Evolutionary conservation across 805 yeast species (phyloP).

Genomic region (Scheffersomyces stipitis): DNA sequence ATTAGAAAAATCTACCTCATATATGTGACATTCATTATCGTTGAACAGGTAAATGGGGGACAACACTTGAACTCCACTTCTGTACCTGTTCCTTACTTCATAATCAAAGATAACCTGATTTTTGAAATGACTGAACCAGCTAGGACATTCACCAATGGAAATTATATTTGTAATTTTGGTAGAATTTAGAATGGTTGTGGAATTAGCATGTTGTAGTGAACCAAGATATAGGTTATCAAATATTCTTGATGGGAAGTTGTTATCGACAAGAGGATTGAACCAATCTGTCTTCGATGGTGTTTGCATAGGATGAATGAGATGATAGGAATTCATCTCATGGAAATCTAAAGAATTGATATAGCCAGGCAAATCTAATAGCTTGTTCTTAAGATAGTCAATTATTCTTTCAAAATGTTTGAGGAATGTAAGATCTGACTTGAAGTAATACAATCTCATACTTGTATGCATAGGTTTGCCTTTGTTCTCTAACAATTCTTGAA

Average conservation of each 20-base stretch:
- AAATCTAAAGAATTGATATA: conserved; percentile 2
- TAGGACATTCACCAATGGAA: conserved; percentile 37
- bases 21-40: conserved; percentile 15
- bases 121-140: conserved; percentile 24
- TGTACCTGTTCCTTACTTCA: conserved; percentile 2
- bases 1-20: conserved; percentile 15
- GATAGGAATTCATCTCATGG: conserved; percentile 6
- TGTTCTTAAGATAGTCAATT: conserved; percentile 22
- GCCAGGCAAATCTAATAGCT: conserved; percentile 2
- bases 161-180: conserved; percentile 25
- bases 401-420: conserved; percentile 30
- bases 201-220: conserved; percentile 33
- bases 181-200: conserved; percentile 24
- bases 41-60: conserved; percentile 20
- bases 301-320: conserved; percentile 2
- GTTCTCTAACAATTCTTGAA: conserved; percentile 16
- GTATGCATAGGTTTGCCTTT: conserved; percentile 2
- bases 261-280: conserved; percentile 30
- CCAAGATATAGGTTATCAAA: conserved; percentile 31
- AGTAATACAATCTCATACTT: conserved; percentile 25
- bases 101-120: conserved; percentile 10
- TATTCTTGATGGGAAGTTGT: conserved; percentile 37
- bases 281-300: conserved; percentile 23
- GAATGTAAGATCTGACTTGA: conserved; percentile 28
- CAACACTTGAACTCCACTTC: conserved; percentile 1